Conservation (phyloP, 2,329 filamentous ascomycete genomes). For the Fusarium sp. region DNA sequence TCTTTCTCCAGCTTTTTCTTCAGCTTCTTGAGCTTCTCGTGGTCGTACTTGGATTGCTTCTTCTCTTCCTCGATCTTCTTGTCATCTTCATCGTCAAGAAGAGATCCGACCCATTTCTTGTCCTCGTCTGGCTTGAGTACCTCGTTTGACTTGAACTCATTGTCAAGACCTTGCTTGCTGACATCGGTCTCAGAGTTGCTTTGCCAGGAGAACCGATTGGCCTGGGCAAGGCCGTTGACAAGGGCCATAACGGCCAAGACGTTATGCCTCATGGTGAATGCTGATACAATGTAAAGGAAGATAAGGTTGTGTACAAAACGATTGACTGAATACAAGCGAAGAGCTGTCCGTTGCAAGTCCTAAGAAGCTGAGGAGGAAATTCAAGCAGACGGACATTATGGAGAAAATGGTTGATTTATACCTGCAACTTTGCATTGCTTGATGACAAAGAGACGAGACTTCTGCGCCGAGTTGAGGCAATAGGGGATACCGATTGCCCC, state of each 20-base stretch:
- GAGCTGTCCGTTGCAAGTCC: conserved; percentile 9
- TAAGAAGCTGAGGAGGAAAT: conserved; percentile 14
- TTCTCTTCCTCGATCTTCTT: conserved; percentile 12
- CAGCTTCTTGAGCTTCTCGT: background rate
- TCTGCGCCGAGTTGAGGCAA: background rate
- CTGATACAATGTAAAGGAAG: background rate
- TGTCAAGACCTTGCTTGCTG: background rate
- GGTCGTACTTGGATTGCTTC: conserved; percentile 1
- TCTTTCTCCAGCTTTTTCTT: conserved; percentile 10
- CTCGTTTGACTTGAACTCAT: background rate
- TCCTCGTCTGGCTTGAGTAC: background rate
- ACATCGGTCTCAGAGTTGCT: conserved; percentile 8
- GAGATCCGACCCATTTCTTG: background rate
- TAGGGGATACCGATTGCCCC: conserved; percentile 12
- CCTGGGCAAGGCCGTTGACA: conserved; percentile 38
- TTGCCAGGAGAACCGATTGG: conserved; percentile 20
- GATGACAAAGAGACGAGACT: background rate
- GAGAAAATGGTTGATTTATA: conserved; percentile 32
- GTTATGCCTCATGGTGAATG: conserved; percentile 40
- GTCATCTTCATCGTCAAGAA: background rate
- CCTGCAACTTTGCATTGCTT: background rate
- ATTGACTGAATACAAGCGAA: conserved; percentile 16
- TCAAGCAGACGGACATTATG: background rate
- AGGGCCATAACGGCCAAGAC: conserved; percentile 41
- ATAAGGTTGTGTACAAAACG: conserved; percentile 7